Evolutionary conservation across 768 basidiomycete species (phyloP), one percentile per base, ranked within the genome.

Genomic region (Melanogaster broomeanus): DNA sequence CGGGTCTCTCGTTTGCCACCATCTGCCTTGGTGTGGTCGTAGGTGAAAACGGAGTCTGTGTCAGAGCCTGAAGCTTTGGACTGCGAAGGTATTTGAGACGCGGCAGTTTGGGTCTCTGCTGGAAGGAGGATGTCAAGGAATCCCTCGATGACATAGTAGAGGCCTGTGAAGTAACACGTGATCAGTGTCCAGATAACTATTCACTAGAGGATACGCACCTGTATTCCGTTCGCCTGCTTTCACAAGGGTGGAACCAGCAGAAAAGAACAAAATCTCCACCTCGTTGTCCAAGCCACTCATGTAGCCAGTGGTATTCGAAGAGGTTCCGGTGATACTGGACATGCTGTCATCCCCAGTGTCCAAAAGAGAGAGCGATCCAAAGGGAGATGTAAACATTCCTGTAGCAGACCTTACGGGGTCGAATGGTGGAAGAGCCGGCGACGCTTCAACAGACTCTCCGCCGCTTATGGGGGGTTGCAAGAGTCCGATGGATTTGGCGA

Each of bases 61-160:
- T 74, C 70, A 6, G 61, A 62, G 42, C 48, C 47, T 6, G 60
- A 57, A 30, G 56, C 34, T 35, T 58, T 65, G 30, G 49, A 39
- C 37, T 64, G 63, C 10, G 59, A 48, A 33, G 59, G 12, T n/a
- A 27, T 40, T 34, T 40, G 46, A 27, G 30, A 35, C 1, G 57
- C 22, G 40, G 53, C 9, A 18, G 16, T 31, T 9, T 51, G 57
- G 2, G 57, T 22, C 15, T 61, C 68, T 30, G 57, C 43, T 2
- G 92, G 90, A 43, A 96, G 74, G 21, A 90, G 74, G 39, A 98
- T 95, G 62, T 99, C 97, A 31, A 99, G 73, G 69, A 97, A 93
- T 0, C 97, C 97, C 57, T 98, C 94, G 40, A 97, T 94, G 40
- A 97, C 91, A 61, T 93, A 97, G 77, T 93, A 97, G 21, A 96